Conservation (phyloP, 2,329 filamentous ascomycete genomes). For the Chaetomiaceae sp. region DNA sequence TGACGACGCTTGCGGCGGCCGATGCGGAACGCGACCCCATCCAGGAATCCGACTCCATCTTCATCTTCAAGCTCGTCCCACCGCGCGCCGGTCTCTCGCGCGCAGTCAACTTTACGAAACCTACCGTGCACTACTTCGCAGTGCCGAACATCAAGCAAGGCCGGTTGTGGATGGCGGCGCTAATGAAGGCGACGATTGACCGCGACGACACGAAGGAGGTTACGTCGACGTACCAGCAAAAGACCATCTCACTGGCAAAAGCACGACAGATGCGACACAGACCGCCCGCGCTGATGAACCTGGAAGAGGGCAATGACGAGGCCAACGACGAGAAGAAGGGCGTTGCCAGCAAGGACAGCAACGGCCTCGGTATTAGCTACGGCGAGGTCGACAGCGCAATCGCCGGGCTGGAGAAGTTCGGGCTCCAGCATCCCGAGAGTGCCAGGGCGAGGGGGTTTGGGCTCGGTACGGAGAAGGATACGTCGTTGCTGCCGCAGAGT, state of each 20-base stretch:
- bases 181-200: slow-evolving; percentile 99
- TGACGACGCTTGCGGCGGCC: slow-evolving; percentile 41
- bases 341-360: slow-evolving; percentile 22
- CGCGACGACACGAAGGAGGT: slow-evolving; percentile 76
- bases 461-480: slow-evolving; percentile 23
- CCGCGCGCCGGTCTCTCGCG: slow-evolving; percentile 81
- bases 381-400: slow-evolving; percentile 42
- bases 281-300: slow-evolving; percentile 80
- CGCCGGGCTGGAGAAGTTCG: slow-evolving; percentile 40
- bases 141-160: slow-evolving; percentile 86
- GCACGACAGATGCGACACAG: slow-evolving; percentile 83
- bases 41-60: slow-evolving; percentile 60
- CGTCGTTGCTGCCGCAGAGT: slow-evolving; percentile 30
- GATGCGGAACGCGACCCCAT: slow-evolving; percentile 46
- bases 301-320: slow-evolving; percentile 41
- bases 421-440: slow-evolving; percentile 33
- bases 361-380: slow-evolving; percentile 41
- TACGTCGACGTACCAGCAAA: slow-evolving; percentile 91
- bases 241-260: slow-evolving; percentile 89
- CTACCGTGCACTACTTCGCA: slow-evolving; percentile 95
- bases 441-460: slow-evolving; percentile 24
- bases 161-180: slow-evolving; percentile 92
- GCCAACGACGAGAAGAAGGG: slow-evolving; percentile 20
- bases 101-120: slow-evolving; percentile 95
- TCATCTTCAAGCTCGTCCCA: slow-evolving; percentile 97